phyloP scores from a whole-genome alignment of 202 grass and related monocot species.

The Elaeis oleifera region DNA sequence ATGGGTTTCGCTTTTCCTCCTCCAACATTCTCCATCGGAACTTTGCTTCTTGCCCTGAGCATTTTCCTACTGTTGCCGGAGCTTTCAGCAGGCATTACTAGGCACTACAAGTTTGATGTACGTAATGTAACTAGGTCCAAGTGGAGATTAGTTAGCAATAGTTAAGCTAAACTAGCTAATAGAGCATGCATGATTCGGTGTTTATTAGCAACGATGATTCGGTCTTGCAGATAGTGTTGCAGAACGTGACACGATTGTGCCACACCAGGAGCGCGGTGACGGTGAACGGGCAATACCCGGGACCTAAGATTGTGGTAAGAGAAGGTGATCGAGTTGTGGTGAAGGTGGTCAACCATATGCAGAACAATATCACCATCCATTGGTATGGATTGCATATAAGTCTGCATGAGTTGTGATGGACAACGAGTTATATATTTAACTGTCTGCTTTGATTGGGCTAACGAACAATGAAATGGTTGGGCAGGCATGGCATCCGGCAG shows the following conservation, averaged over 20 bases:
- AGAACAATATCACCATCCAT: slow-evolving; percentile 62
- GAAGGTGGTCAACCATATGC: slow-evolving; percentile 62
- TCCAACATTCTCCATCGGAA: no score
- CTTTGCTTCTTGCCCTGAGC: not conserved
- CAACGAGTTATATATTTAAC: not conserved
- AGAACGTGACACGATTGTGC: slow-evolving; percentile 64
- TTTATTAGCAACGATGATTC: not conserved
- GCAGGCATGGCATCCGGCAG: slow-evolving; percentile 76
- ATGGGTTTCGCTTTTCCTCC: not conserved
- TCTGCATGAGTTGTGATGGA: not conserved
- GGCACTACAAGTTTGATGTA: slow-evolving; percentile 18
- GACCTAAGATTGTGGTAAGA: slow-evolving; percentile 33
- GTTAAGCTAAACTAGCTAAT: no score
- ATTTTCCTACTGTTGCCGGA: not conserved
- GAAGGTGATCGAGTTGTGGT: slow-evolving; percentile 66
- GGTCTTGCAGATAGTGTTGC: slow-evolving; percentile 38
- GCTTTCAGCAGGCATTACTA: not conserved
- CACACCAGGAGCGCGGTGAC: slow-evolving; percentile 61
- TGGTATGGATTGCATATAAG: slow-evolving; percentile 25
- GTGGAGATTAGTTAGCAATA: no score
- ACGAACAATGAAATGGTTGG: not conserved
- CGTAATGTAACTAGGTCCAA: not conserved
- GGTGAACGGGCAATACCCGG: slow-evolving; percentile 36
- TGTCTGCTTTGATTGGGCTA: not conserved
- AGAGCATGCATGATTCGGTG: no score